phyloP scores from a whole-genome alignment of 495 filamentous ascomycete species.

The Neurospora sp. region DNA sequence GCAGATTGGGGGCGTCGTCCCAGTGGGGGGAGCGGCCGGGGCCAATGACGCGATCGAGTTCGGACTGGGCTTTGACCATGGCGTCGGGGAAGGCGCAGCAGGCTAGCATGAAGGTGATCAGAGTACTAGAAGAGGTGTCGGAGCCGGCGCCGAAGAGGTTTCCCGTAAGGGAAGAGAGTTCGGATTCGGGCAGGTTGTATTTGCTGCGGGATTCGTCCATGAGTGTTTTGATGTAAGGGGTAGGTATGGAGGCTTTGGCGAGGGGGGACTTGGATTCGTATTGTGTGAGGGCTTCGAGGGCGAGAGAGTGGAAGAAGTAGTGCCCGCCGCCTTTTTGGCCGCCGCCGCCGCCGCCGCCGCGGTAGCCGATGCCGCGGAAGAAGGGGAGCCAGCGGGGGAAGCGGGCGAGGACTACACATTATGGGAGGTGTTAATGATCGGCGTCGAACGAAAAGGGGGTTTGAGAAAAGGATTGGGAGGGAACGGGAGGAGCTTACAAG shows the following conservation, averaged over 20 bases:
- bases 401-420: constrained; percentile 40
- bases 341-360: constrained; percentile 6
- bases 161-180: constrained; percentile 49
- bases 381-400: constrained; percentile 48
- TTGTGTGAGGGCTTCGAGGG: constrained; percentile 42
- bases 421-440: too few species aligned
- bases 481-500: constrained; percentile 19
- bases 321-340: constrained; percentile 28
- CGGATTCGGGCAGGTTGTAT: constrained; percentile 39
- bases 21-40: constrained; percentile 42
- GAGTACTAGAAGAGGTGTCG: constrained; percentile 54
- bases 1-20: constrained; percentile 46
- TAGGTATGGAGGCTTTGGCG: constrained; percentile 32
- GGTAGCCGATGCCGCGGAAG: constrained; percentile 46
- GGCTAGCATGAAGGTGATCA: constrained; percentile 53
- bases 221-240: constrained; percentile 41
- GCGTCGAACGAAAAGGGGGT: too few species aligned
- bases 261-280: constrained; percentile 29
- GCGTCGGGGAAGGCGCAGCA: constrained; percentile 45
- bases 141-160: constrained; percentile 56
- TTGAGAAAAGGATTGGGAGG: too few species aligned
- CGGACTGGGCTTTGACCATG: constrained; percentile 30
- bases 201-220: constrained; percentile 39
- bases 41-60: constrained; percentile 50
- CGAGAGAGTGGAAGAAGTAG: constrained; percentile 47